These are phyloP conservation scores for Pachysandra terminalis DNA, from an alignment of 164 flowering plant species.

Conservation along the genomic window DNA sequence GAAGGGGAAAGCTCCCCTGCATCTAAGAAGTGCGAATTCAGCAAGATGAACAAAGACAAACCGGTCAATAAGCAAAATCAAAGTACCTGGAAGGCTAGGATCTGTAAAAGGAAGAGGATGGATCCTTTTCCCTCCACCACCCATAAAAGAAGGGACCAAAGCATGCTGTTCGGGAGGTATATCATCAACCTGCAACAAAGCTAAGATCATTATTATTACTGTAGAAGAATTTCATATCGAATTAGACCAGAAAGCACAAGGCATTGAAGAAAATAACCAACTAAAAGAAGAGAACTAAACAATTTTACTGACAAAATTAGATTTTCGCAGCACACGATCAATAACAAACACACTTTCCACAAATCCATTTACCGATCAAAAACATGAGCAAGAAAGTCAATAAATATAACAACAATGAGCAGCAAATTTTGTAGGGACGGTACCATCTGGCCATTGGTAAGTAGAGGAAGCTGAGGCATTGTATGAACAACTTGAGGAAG, in stretches of 20 bases:
- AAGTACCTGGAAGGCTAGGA: slow-evolving; percentile 35
- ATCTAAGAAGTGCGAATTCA: background rate
- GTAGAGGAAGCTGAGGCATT: slow-evolving; percentile 23
- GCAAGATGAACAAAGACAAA: background rate
- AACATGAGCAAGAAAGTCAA: no score
- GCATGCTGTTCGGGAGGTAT: slow-evolving; percentile 31
- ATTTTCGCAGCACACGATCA: no score
- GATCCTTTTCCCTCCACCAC: slow-evolving; percentile 44
- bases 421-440: background rate
- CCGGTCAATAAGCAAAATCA: background rate
- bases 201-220: background rate
- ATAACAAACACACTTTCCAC: no score
- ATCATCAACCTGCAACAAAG: slow-evolving; percentile 24
- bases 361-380: no score
- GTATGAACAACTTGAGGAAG: slow-evolving; percentile 18
- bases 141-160: slow-evolving; percentile 27
- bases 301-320: no score
- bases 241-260: background rate
- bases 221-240: background rate
- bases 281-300: background rate
- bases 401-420: no score
- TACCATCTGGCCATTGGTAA: slow-evolving; percentile 30
- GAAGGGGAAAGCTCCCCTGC: background rate
- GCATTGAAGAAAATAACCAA: background rate
- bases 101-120: slow-evolving; percentile 56